Conservation (phyloP, 228 moss, liverwort and hornwort genomes). For the Sphagnum magellanicum region DNA sequence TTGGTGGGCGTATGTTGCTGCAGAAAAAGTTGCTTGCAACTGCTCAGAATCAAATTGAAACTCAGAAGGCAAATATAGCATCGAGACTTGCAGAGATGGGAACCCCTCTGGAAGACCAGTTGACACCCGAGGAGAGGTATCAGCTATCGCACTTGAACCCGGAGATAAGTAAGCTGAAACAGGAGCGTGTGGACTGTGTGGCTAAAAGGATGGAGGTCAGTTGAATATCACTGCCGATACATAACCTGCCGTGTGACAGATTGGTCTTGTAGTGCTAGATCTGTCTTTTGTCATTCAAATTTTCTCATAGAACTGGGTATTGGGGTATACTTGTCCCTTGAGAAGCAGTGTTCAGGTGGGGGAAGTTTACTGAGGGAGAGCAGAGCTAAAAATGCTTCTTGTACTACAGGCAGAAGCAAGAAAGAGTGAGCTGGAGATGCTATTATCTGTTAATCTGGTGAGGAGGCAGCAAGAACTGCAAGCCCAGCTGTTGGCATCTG, state of each 20-base stretch:
- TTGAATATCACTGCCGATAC: not conserved
- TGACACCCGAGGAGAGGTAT: constrained; percentile 73
- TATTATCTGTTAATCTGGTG: constrained; percentile 86
- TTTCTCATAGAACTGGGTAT: too few relatives aligned
- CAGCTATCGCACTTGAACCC: constrained; percentile 82
- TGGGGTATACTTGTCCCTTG: too few relatives aligned
- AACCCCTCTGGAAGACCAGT: constrained; percentile 82
- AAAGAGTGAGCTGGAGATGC: constrained; percentile 94
- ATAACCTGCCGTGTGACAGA: too few relatives aligned
- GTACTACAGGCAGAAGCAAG: constrained; percentile 76
- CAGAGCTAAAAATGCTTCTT: not conserved
- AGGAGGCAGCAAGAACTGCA: constrained; percentile 93
- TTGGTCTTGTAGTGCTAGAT: too few relatives aligned
- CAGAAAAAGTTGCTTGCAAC: constrained; percentile 78
- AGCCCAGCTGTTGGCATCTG: constrained; percentile 65
- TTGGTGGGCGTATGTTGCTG: constrained; percentile 1
- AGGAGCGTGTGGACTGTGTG: constrained; percentile 75
- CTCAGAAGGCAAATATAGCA: constrained; percentile 68
- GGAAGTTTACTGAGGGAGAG: too few relatives aligned
- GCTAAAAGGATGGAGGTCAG: constrained; percentile 88
- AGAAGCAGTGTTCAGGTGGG: too few relatives aligned
- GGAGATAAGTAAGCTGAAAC: constrained; percentile 82
- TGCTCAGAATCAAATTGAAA: constrained; percentile 80
- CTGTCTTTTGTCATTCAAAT: too few relatives aligned
- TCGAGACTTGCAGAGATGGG: constrained; percentile 83